Evolutionary conservation across 2,329 filamentous ascomycete species (phyloP), one percentile per base, ranked within the genome.

Genomic region (Mycosphaerelloides madeirae): DNA sequence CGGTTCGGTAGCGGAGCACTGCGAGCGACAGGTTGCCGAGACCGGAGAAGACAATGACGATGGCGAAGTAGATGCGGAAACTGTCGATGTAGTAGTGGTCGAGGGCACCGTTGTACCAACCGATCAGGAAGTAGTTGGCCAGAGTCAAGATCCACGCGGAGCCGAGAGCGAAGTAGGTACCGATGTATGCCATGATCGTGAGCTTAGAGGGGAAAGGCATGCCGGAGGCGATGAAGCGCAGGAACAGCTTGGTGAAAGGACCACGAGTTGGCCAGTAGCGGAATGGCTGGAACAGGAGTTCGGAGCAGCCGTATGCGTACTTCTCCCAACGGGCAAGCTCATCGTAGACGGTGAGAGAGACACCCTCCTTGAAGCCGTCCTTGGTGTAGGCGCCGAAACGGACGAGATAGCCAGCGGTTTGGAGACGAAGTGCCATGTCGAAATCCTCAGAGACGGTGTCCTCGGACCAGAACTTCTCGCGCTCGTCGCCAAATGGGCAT

Each of bases 311-410:
- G 58, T 88, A 90, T 3, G 86, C 87, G 62, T 89, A 89, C 67
- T 91, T 91, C 62, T 91, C 86, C 86, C 87, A 91, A 45, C 86
- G 83, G 2, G 85, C 83, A 48, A 91, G 74, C 65, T 91, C 87
- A 65, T 91, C 86, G 61, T 91, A 89, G 8, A 91, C 85, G 0
- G 86, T 91, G 44, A 91, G 72, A 1, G 86, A 90, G 42, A 91
- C 86, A 53, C 87, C 86, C 63, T 91, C 86, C 63, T 88, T 84
- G 73, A 88, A 89, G 38, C 81, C 84, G n/a, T 84, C 80, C 29
- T 81, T 81, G 6, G 81, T 81, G 75, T 85, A 89, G 15, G 82
- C 79, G 7, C 81, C 84, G 18, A 88, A 73, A 22, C 85, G 82
- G 55, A 87, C 83, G 51, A 83, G 80, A 65, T 87, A 88, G 20